Evolutionary conservation across 2,329 filamentous ascomycete species (phyloP).

Genomic region (Mycosphaerella sp.): DNA sequence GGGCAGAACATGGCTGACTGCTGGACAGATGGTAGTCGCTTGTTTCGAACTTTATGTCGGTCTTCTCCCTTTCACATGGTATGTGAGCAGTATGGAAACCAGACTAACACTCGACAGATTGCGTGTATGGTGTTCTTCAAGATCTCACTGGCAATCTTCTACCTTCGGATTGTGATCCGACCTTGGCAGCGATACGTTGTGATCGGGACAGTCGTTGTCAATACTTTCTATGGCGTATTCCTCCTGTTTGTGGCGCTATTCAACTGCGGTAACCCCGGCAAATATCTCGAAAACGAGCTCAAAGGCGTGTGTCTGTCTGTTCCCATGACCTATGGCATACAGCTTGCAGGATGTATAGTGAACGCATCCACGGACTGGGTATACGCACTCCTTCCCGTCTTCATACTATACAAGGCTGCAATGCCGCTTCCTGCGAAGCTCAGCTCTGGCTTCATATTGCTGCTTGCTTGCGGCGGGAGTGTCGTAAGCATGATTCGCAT

Average conservation of each 20-base stretch:
- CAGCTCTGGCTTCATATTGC: slow-evolving; percentile 38
- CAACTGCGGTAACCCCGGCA: slow-evolving; percentile 29
- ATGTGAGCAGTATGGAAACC: not conserved
- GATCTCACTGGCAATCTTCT: slow-evolving; percentile 42
- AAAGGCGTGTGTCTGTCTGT: slow-evolving; percentile 20
- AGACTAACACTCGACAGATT: slow-evolving; percentile 16
- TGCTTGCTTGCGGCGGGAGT: slow-evolving; percentile 33
- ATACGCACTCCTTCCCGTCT: slow-evolving; percentile 37
- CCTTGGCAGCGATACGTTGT: slow-evolving; percentile 35
- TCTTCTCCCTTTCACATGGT: not conserved
- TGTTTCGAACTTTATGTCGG: slow-evolving; percentile 35
- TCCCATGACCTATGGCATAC: slow-evolving; percentile 18
- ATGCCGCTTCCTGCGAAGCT: slow-evolving; percentile 39
- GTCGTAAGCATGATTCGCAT: slow-evolving; percentile 26
- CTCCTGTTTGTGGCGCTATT: slow-evolving; percentile 31
- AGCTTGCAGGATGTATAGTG: slow-evolving; percentile 28
- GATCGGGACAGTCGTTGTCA: slow-evolving; percentile 26
- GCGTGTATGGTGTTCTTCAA: slow-evolving; percentile 40
- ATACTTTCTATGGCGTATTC: slow-evolving; percentile 35
- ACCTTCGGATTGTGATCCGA: slow-evolving; percentile 39
- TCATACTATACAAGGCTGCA: slow-evolving; percentile 38
- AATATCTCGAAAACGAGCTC: slow-evolving; percentile 20
- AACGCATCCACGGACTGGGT: slow-evolving; percentile 36
- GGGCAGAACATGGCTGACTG: slow-evolving; percentile 4
- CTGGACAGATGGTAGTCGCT: slow-evolving; percentile 24